These are phyloP conservation scores for Colletotrichum liriopes DNA, from an alignment of 2,329 filamentous ascomycete species.

Conservation along the genomic window DNA sequence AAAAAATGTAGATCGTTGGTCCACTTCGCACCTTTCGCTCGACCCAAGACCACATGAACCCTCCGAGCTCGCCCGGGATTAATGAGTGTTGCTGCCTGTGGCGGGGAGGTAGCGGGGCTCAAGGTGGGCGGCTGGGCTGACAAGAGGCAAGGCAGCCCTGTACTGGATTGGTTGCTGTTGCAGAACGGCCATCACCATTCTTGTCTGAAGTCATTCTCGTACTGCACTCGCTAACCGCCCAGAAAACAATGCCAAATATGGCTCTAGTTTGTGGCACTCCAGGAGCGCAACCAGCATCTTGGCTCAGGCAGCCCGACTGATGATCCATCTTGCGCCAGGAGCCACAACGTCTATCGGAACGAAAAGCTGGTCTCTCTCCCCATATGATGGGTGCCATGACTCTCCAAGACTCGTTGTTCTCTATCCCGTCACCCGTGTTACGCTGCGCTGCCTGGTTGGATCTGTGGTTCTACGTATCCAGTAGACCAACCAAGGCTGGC, in stretches of 20 bases:
- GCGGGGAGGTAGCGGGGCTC: background rate
- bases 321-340: no score
- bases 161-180: background rate
- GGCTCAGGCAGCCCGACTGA: background rate
- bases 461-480: no score
- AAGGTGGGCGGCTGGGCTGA: background rate
- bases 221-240: background rate
- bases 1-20: slow-evolving; percentile 11
- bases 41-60: background rate
- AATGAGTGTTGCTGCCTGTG: slow-evolving; percentile 5
- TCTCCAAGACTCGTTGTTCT: no score
- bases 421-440: no score
- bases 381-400: no score
- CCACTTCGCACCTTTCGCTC: background rate
- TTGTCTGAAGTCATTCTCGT: slow-evolving; percentile 3
- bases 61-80: background rate
- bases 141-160: background rate
- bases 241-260: background rate
- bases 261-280: background rate
- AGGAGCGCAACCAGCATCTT: background rate
- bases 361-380: no score
- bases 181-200: background rate
- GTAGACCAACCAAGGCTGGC: no score
- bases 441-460: no score
- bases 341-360: no score